Evolutionary conservation across 768 basidiomycete species (phyloP), one percentile per base, ranked within the genome.

Genomic region (Erythrobasidium yunnanense): DNA sequence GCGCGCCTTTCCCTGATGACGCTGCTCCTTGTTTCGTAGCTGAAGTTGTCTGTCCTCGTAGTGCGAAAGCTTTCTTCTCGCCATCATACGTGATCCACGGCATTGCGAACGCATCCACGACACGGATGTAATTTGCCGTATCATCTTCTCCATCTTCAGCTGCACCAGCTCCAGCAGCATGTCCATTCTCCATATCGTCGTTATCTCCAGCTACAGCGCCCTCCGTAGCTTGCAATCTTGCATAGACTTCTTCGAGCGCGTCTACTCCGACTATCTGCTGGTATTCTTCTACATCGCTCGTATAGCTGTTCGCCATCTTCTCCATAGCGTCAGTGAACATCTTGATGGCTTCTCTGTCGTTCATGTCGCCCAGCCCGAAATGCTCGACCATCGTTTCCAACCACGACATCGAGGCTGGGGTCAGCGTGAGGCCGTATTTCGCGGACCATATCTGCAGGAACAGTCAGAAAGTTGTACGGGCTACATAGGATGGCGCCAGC

Each of bases 101-200:
- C 91, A 97, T 96, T 55, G 93, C 90, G 72, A 90, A 93, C 8
- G 93, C 86, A 74, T 93, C 84, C 30, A 97, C 79, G 69, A 96
- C 79, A 71, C 84, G 83, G 29, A 97, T 77, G 74, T 95, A 87
- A n/a, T 42, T n/a, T 33, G 52, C 23, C 38, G 8, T 50, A 15
- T 11, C 4, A 23, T 60, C 66, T 17, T 67, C 68, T 17, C 25
- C 42, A 29, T 52, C 45, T 3, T 50, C 54, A 30, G 30, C 23
- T 55, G 25, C 45, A n/a, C 66, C 51, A 8, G n/a, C 56, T 46
- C 34, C 4, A 3, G 29, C n/a, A 49, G 38, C 56, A 58, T 58
- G 38, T 5, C 27, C 65, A 18, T 25, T 55, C 0, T 18, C 68
- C 13, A 20, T 25, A 38, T 57, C 42, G 11, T 32, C 65, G 6